These are phyloP conservation scores for Aspergillus sp. DNA, from an alignment of 2,329 filamentous ascomycete genomes.

Conservation along the genomic window DNA sequence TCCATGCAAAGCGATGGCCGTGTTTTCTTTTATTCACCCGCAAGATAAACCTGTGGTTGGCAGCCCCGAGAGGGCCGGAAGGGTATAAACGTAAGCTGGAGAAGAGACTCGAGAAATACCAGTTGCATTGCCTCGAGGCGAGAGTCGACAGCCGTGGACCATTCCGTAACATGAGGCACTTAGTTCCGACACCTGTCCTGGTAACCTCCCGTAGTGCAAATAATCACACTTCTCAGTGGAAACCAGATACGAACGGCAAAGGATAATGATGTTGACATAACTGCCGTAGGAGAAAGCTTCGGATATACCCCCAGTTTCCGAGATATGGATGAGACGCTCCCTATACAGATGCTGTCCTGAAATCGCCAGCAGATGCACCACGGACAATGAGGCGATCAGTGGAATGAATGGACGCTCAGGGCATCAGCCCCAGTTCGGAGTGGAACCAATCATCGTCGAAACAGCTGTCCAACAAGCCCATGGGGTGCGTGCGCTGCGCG, in stretches of 20 bases:
- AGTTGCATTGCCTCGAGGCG: constrained; percentile 16
- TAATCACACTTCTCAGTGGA: constrained; percentile 13
- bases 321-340: constrained; percentile 17
- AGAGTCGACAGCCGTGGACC: constrained; percentile 13
- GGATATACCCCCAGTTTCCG: constrained; percentile 19
- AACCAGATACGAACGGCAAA: constrained; percentile 17
- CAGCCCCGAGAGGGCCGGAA: constrained; percentile 17
- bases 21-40: constrained; percentile 22
- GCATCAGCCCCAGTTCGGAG: constrained; percentile 22
- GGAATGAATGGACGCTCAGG: constrained; percentile 19
- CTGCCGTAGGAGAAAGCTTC: constrained; percentile 12
- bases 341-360: constrained; percentile 20
- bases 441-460: constrained; percentile 20
- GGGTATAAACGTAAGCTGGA: constrained; percentile 15
- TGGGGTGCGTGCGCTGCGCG: constrained; percentile 20
- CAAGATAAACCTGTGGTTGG: constrained; percentile 19
- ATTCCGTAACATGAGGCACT: constrained; percentile 13
- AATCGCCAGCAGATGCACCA: constrained; percentile 21
- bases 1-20: constrained; percentile 20
- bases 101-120: constrained; percentile 12
- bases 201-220: constrained; percentile 11
- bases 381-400: constrained; percentile 17
- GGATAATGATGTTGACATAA: constrained; percentile 21
- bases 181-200: constrained; percentile 7
- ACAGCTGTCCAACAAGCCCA: constrained; percentile 20